Evolutionary conservation across 2,329 filamentous ascomycete genomes (phyloP), one percentile per base, ranked within the genome.

Genomic region (Sclerotinia minor): DNA sequence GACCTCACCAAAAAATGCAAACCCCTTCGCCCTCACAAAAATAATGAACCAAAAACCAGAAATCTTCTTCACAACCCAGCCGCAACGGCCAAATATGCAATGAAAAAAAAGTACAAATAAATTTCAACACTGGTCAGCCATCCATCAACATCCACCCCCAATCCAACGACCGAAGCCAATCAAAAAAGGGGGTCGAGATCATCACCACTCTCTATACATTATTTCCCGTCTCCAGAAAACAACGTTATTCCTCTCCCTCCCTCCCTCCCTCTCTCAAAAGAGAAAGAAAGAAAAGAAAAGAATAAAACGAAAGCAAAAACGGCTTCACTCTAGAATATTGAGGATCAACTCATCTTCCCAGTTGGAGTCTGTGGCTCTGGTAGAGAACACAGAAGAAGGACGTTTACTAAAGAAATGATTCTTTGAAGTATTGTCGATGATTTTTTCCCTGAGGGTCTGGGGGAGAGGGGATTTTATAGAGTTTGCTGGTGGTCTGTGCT

Each of bases 331-430:
- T 92, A 87, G 89, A 90, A 89, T 82, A 85, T 84, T 87, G 92
- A 92, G 90, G 91, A 92, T 89, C 92, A 76, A 8, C 81, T 96
- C 92, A 95, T 95, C 92, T 92, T 91, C 91, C 92, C 92, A 91
- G 90, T 89, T 94, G 87, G 88, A 88, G 87, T 92, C 89, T 94
- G 90, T 92, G 87, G 91, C 93, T 96, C 85, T 85, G 90, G 86
- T 93, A 86, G 87, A 88, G 87, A 94, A 90, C 88, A 92, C 90
- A 95, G 91, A 92, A 88, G 85, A 85, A 52, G 86, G 90, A 93
- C 88, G 88, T 92, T 85, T 89, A 94, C 92, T 97, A 93, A 94
- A 96, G 91, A 96, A 96, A 91, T 65, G 63, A 65, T 65, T 65
- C 63, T 65, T 57, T 65, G 63, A 64, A 60, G 32, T 57, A 38